Percentiles rank a stretch among this genome's conserved stretches.
These are phyloP conservation scores for Microbotryomycetes sp. DNA, from an alignment of 1,284 basidiomycete species.

Conservation along the genomic window DNA sequence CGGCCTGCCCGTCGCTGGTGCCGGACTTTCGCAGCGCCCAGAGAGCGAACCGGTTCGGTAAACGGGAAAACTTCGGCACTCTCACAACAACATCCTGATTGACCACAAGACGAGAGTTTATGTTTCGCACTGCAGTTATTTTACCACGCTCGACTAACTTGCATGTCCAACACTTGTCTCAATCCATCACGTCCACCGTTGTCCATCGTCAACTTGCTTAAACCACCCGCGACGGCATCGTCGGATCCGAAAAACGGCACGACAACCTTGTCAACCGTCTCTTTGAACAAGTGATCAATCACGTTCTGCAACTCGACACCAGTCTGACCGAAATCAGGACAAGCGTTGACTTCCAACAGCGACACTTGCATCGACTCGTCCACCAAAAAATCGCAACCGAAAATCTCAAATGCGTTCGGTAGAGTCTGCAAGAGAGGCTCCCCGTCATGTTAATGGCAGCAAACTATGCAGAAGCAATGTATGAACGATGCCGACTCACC, in stretches of 20 bases:
- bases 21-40: too few species aligned
- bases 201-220: slow-evolving; percentile 8
- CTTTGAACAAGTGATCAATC: slow-evolving; percentile 24
- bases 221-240: not conserved
- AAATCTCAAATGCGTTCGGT: slow-evolving; percentile 92
- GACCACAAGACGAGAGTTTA: too few species aligned
- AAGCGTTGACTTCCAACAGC: slow-evolving; percentile 86
- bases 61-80: too few species aligned
- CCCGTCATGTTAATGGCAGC: too few species aligned
- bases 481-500: slow-evolving; percentile 52
- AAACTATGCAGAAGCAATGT: too few species aligned
- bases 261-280: slow-evolving; percentile 12
- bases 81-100: too few species aligned
- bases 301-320: slow-evolving; percentile 67
- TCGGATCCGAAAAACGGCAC: slow-evolving; percentile 18
- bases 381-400: slow-evolving; percentile 84
- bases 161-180: slow-evolving; percentile 22
- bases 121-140: too few species aligned
- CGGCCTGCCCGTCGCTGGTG: too few species aligned
- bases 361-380: slow-evolving; percentile 57
- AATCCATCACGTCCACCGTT: slow-evolving; percentile 6
- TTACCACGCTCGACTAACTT: slow-evolving; percentile 24
- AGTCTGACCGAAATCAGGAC: slow-evolving; percentile 91
- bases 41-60: too few species aligned
- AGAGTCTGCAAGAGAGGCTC: too few species aligned